These are phyloP conservation scores for Chlorella sp. DNA, from an alignment of 139 green algal genomes.

Conservation along the genomic window DNA sequence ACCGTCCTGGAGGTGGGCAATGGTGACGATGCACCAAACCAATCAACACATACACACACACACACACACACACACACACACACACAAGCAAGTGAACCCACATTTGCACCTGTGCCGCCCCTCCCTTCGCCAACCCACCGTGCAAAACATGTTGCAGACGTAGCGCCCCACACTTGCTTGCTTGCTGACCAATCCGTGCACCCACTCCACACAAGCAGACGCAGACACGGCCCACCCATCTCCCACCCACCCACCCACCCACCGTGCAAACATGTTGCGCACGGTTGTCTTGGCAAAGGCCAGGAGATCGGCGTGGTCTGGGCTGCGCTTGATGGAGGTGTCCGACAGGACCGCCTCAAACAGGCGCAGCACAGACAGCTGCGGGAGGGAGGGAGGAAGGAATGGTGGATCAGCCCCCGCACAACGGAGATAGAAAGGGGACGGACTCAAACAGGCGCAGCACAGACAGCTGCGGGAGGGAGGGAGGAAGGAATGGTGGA, in stretches of 20 bases:
- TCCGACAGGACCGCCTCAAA: slow-evolving; percentile 77
- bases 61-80: no score
- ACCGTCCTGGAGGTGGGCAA: slow-evolving; percentile 14
- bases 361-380: slow-evolving; percentile 81
- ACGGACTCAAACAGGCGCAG: slow-evolving; percentile 78
- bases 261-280: slow-evolving; percentile 63
- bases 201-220: not conserved
- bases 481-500: not conserved
- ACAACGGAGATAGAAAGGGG: not conserved
- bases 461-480: slow-evolving; percentile 72
- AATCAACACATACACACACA: no score
- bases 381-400: slow-evolving; percentile 16
- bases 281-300: slow-evolving; percentile 56
- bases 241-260: slow-evolving; percentile 23
- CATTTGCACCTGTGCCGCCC: no score
- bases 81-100: no score
- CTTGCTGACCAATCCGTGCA: not conserved
- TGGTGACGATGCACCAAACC: no score
- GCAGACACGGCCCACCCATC: not conserved
- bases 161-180: not conserved
- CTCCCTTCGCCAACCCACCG: no score
- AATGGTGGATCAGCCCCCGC: no score
- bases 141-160: no score
- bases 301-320: slow-evolving; percentile 50
- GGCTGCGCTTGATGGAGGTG: slow-evolving; percentile 44